A percentile compares a stretch with the other conserved stretches of the same genome.
Conservation (phyloP, 1,284 basidiomycete genomes). For the Boletus albobrunnescens region DNA sequence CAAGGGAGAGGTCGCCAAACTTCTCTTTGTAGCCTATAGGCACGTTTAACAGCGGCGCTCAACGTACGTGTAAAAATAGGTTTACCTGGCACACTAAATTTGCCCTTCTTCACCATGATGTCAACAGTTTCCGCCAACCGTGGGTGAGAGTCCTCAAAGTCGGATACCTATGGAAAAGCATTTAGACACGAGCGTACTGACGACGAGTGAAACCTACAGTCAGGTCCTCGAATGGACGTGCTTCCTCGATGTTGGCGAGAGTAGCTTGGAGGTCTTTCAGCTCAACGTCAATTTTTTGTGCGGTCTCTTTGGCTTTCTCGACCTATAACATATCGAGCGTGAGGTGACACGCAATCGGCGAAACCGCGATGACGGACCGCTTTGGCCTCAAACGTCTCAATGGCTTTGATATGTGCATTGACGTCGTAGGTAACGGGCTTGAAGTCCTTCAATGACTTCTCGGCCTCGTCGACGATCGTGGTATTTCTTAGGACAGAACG, state of each 20-base stretch:
- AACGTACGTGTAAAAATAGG: background rate
- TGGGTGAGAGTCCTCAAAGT: conserved; percentile 90
- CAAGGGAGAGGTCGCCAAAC: conserved; percentile 86
- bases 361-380: conserved; percentile 62
- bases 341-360: conserved; percentile 1
- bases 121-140: conserved; percentile 91
- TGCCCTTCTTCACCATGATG: conserved; percentile 98
- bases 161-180: conserved; percentile 59
- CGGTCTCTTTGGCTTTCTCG: conserved; percentile 86
- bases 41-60: conserved; percentile 5
- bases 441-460: conserved; percentile 87
- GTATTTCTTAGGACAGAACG: conserved; percentile 90
- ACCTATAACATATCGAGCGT: conserved; percentile 50
- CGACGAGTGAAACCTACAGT: conserved; percentile 55
- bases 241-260: conserved; percentile 95
- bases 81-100: conserved; percentile 93
- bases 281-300: conserved; percentile 89
- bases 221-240: conserved; percentile 96
- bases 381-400: conserved; percentile 95
- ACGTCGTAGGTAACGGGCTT: conserved; percentile 98
- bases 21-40: conserved; percentile 82
- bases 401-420: conserved; percentile 86
- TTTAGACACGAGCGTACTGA: conserved; percentile 1
- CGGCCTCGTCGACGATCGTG: conserved; percentile 86
- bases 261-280: conserved; percentile 91